Percentiles rank a stretch among this genome's conserved stretches.
Conservation (phyloP, 306 rosid species). For the Prunus mira region DNA sequence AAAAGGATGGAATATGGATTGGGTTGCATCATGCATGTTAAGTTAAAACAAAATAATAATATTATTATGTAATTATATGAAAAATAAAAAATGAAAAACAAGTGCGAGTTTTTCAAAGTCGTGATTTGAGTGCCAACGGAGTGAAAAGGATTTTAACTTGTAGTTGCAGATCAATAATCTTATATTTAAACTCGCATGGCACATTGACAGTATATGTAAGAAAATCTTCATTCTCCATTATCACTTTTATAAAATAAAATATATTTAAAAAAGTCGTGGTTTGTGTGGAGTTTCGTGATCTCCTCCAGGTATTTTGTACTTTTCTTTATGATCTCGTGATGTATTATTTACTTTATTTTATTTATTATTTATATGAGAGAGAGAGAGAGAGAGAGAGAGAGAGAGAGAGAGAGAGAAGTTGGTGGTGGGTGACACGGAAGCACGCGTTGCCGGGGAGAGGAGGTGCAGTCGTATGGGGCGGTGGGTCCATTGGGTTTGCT, state of each 20-base stretch:
- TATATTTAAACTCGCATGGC: rapidly evolving
- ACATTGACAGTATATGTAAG: rapidly evolving
- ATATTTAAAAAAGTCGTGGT: background rate
- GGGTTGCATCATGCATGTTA: background rate
- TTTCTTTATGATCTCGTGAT: conserved; percentile 12
- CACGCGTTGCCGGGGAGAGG: conserved; percentile 91
- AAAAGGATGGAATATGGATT: background rate
- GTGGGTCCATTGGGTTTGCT: conserved; percentile 78
- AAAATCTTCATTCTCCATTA: rapidly evolving
- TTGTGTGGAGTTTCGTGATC: conserved; percentile 17
- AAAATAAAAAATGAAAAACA: no score
- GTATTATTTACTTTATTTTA: background rate
- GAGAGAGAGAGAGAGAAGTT: background rate
- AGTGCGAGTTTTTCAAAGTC: no score
- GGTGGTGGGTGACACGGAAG: conserved; percentile 39
- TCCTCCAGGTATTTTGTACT: conserved; percentile 10
- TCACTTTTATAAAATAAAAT: no score
- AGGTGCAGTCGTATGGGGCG: conserved; percentile 74
- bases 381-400: background rate
- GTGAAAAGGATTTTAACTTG: rapidly evolving
- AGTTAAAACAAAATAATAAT: background rate
- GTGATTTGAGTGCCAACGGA: rapidly evolving
- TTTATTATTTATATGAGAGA: background rate
- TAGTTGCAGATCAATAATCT: rapidly evolving
- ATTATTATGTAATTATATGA: background rate